Base-by-base conservation (phyloP, 805 yeast species). In the Wickerhamiella occidentalis region DNA sequence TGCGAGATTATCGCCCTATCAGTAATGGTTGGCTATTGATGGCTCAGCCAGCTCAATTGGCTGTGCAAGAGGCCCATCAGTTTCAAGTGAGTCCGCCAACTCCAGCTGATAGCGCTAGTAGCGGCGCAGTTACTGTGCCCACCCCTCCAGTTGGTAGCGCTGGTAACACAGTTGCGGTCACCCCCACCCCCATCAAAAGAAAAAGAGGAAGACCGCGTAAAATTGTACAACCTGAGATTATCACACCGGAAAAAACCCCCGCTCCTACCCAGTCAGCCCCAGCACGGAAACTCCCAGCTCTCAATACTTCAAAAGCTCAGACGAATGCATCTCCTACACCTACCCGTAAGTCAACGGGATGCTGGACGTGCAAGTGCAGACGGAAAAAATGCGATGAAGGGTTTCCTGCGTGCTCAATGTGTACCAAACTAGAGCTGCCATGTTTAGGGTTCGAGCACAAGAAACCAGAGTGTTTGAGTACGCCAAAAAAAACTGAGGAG, bases 321-420 rank as follows among this genome's bases (percentile, higher is more conserved):
- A 9, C 5, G 13, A 36, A 6, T 17, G 11, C 19, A 7, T 21
- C 45, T 9, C 45, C 45, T n/a, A 18, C 46, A 15, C 46, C 42
- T 6, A 21, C 9, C 3, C 42, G 81, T 44, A 75, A 80, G 1
- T 73, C 73, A 52, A 67, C 68, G 26, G 90, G 90, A 0, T 82
- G 90, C 57, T 82, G 87, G 87, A 82, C 83, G 8, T 82, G 88
- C 59, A 64, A 87, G 51, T 64, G 80, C 15, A 69, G 90, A 38
- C 78, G 82, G 55, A 82, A 82, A 60, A 76, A 80, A 54, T 82
- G 88, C 58, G 73, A 83, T 1, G 86, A 79, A 58, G 78, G 77
- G 54, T 72, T 68, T 55, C 85, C 86, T 1, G 57, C 50, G 7
- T 82, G 90, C 59, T 59, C 61, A 6, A 79, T 77, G 56, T 82